phyloP scores from a whole-genome alignment of 495 filamentous ascomycete species.

The Evernia prunastri region DNA sequence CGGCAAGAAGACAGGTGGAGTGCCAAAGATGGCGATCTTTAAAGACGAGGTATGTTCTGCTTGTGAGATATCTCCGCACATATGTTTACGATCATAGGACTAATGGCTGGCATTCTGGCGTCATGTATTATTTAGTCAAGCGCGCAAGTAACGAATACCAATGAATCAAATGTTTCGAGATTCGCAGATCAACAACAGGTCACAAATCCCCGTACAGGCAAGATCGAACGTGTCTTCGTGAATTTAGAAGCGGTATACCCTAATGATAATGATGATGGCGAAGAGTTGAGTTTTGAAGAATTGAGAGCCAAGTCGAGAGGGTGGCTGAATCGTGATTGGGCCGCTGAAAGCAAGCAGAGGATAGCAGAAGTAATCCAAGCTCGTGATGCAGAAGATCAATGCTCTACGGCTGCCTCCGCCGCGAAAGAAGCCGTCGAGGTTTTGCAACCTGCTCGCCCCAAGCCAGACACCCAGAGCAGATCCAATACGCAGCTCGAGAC shows the following conservation, averaged over 20 bases:
- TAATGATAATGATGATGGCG: slow-evolving; percentile 54
- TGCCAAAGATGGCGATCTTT: slow-evolving; percentile 83
- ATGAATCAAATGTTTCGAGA: slow-evolving; percentile 34
- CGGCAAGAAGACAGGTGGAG: slow-evolving; percentile 66
- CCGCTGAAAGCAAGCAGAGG: slow-evolving; percentile 17
- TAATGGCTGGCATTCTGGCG: slow-evolving; percentile 68
- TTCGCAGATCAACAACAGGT: slow-evolving; percentile 54
- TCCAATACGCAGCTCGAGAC: slow-evolving; percentile 19
- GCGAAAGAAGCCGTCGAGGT: not conserved
- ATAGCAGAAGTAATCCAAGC: not conserved
- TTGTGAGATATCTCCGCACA: slow-evolving; percentile 40
- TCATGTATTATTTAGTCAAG: slow-evolving; percentile 57
- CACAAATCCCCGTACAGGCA: slow-evolving; percentile 70
- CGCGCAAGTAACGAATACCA: slow-evolving; percentile 36
- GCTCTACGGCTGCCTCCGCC: not conserved
- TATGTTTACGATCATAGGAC: slow-evolving; percentile 95
- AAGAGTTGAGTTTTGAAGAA: slow-evolving; percentile 86
- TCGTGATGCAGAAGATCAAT: not conserved
- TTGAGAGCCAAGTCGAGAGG: slow-evolving; percentile 72
- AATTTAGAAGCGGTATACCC: slow-evolving; percentile 81
- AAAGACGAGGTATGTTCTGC: slow-evolving; percentile 79
- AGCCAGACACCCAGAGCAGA: slow-evolving; percentile 11
- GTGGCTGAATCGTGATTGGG: slow-evolving; percentile 69
- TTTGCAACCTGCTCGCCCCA: slow-evolving; percentile 1
- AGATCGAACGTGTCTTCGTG: slow-evolving; percentile 77